Conservation (phyloP, 2,329 filamentous ascomycete genomes). For the Trichoderma oligosporum region DNA sequence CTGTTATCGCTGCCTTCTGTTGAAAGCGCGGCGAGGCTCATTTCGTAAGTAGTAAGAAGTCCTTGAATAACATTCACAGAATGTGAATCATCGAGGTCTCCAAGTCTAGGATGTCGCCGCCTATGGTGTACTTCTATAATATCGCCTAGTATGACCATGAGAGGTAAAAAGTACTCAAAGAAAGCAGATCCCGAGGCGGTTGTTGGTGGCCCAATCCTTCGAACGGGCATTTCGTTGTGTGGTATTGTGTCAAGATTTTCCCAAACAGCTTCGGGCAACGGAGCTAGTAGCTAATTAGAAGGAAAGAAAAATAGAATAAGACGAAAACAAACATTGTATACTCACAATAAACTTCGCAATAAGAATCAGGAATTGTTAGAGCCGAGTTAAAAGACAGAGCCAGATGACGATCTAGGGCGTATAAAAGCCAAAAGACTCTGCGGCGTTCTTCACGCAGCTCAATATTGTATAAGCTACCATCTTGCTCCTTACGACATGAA, state of each 20-base stretch:
- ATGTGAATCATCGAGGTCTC: conserved; percentile 33
- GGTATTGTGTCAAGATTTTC: conserved; percentile 36
- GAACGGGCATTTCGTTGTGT: conserved; percentile 31
- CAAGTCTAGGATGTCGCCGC: conserved; percentile 41
- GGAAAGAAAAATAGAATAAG: background rate
- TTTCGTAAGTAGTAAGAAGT: conserved; percentile 38
- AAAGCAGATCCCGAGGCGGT: conserved; percentile 41
- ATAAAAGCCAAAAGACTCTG: conserved; percentile 47
- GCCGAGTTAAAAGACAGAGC: conserved; percentile 45
- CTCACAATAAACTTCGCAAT: conserved; percentile 41
- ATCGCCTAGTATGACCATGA: conserved; percentile 48
- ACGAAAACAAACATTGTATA: no score
- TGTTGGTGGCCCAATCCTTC: conserved; percentile 38
- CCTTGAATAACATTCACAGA: conserved; percentile 35
- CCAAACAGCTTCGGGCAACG: conserved; percentile 41
- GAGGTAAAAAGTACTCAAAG: conserved; percentile 49
- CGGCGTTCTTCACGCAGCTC: conserved; percentile 46
- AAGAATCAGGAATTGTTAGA: conserved; percentile 43
- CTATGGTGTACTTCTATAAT: conserved; percentile 47
- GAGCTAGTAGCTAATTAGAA: conserved; percentile 25
- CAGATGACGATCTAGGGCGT: conserved; percentile 45
- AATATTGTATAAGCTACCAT: conserved; percentile 26
- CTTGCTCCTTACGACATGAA: conserved; percentile 31
- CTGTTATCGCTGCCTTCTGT: conserved; percentile 23
- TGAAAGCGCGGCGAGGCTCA: conserved; percentile 35